Base-by-base conservation (phyloP, 106 monocot genomes). In the Vanilla planifolia region DNA sequence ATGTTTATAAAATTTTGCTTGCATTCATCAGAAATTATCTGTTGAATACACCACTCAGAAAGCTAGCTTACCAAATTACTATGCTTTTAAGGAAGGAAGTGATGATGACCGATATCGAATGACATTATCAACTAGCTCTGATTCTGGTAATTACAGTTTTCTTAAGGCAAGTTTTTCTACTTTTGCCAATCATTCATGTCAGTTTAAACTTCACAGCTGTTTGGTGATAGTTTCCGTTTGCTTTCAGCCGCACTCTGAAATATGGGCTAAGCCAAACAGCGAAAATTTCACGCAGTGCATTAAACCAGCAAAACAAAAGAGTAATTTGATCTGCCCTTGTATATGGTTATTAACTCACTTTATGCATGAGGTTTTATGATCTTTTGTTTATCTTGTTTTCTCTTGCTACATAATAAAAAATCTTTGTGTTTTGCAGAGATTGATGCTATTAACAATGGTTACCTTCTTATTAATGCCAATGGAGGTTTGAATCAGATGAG, bases 401-500 rank as follows among this genome's bases (percentile, higher is more conserved):
- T 53, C 15, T 32, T 53, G 30, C 30, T 22, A 28, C 15, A 53
- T 53, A 53, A 30, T 53, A 29, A 4, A 22, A 53, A 30, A 16
- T 53, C 14, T 41, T n/a, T 36, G 2, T 55, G 28, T 16, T 46
- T 33, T 68, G 63, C 74, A 96, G 95, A 79, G 55, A 16, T 77
- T 60, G 81, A 84, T 79, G 30, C 74, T 17, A 86, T 75, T 45
- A 90, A 76, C 35, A 96, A 96, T 75, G 95, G 95, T 9, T 96
- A 79, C 59, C 68, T 96, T 65, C 66, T 96, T 33, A 74, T 96
- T 39, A 96, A 96, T 74, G 95, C 95, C 34, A 96, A 96, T 81
- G 95, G 95, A 76, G 95, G 95, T 48, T 60, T 96, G 62, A 96
- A 96, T 79, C 95, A 96, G 81, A 96, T 96, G 95, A 75, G 95